Evolutionary conservation across 139 green algal genomes (phyloP).

Genomic region (Chlorella sorokiniana): DNA sequence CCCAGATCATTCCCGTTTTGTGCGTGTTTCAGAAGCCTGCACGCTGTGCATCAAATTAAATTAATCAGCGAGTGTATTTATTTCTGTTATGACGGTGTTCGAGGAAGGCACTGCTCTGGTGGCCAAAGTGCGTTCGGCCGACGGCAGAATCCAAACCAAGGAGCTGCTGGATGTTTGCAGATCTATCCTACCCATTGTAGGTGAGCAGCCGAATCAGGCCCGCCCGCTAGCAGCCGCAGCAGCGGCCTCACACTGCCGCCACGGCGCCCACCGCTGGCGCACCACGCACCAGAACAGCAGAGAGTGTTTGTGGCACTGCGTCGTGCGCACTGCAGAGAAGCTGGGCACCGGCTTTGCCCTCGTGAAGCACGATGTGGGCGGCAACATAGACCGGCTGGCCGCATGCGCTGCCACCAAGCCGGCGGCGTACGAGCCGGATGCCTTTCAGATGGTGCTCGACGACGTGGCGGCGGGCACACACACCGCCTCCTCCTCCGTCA

Average conservation of each 20-base stretch:
- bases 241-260: neutral
- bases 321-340: constrained; percentile 58
- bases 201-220: constrained; percentile 32
- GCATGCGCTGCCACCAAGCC: constrained; percentile 46
- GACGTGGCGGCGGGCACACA: constrained; percentile 60
- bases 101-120: constrained; percentile 5
- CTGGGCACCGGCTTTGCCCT: constrained; percentile 69
- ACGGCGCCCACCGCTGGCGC: neutral
- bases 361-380: constrained; percentile 67
- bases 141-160: constrained; percentile 60
- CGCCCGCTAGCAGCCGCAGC: too few species aligned
- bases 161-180: constrained; percentile 60
- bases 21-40: neutral
- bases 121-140: constrained; percentile 22
- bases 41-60: neutral
- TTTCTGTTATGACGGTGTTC: constrained; percentile 16
- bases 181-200: constrained; percentile 63
- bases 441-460: constrained; percentile 71
- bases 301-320: neutral
- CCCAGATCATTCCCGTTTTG: too few species aligned
- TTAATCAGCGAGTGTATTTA: neutral
- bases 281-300: neutral
- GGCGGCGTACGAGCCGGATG: constrained; percentile 39
- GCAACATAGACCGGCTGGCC: constrained; percentile 75
- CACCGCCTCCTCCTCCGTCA: constrained; percentile 49